Evolutionary conservation across 345 rosid genomes (phyloP).

Genomic region (Microcos paniculata): DNA sequence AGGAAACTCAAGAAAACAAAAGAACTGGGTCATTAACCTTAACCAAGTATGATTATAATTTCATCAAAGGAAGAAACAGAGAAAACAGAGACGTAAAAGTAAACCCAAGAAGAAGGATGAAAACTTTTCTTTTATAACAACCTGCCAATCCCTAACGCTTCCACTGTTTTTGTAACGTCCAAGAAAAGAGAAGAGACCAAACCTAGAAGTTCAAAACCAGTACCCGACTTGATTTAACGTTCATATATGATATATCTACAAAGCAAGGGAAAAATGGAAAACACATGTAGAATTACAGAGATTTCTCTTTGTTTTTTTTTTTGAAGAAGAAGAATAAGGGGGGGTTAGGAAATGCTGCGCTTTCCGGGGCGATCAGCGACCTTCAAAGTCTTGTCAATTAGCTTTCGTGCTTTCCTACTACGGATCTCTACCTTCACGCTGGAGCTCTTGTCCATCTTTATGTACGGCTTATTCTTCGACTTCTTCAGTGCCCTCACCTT

Average conservation of each 20-base stretch:
- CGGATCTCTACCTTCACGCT: conserved; percentile 97
- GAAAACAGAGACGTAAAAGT: not conserved
- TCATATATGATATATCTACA: not conserved
- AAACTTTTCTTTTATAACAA: not conserved
- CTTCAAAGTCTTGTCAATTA: conserved; percentile 78
- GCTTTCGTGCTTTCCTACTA: conserved; percentile 72
- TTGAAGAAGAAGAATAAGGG: not conserved
- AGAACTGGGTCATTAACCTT: too few relatives aligned
- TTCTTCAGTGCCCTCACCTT: conserved; percentile 63
- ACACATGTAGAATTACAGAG: not conserved
- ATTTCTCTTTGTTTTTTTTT: not conserved
- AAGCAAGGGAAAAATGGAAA: not conserved
- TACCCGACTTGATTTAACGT: not conserved
- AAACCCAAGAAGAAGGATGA: not conserved
- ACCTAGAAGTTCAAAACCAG: not conserved
- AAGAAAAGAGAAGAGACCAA: not conserved
- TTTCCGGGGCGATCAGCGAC: conserved; percentile 80
- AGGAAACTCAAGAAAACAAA: too few relatives aligned
- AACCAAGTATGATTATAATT: too few relatives aligned
- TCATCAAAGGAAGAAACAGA: not conserved
- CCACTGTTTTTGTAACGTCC: not conserved
- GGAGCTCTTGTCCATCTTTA: conserved; percentile 86
- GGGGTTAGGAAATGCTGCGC: conserved; percentile 39
- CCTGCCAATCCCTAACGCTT: conserved; percentile 9
- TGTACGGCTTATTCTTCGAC: conserved; percentile 61